Conservation (phyloP, 495 filamentous ascomycete species). For the Penicillium flavigenum region DNA sequence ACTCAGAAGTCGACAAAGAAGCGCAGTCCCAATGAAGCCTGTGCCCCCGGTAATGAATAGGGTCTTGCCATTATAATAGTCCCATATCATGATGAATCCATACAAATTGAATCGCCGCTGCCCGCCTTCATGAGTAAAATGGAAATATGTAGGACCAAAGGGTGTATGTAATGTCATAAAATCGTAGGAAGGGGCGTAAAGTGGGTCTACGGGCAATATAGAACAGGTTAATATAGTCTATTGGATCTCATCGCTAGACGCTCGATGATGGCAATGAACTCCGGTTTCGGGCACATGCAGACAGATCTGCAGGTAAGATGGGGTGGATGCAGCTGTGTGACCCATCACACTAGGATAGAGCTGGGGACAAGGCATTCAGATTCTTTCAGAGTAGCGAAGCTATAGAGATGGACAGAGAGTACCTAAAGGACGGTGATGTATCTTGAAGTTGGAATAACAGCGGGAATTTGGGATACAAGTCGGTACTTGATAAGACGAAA, state of each 20-base stretch:
- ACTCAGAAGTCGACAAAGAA: slow-evolving; percentile 27
- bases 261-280: not conserved
- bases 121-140: not conserved
- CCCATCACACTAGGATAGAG: not conserved
- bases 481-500: not conserved
- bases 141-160: slow-evolving; percentile 8
- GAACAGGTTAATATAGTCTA: not conserved
- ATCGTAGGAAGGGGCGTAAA: not conserved
- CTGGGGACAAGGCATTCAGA: slow-evolving; percentile 17
- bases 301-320: slow-evolving; percentile 19
- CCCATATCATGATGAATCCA: slow-evolving; percentile 26
- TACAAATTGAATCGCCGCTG: not conserved
- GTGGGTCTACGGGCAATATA: slow-evolving; percentile 17
- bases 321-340: slow-evolving; percentile 24
- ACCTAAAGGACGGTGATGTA: not conserved
- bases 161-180: not conserved
- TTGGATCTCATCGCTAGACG: not conserved
- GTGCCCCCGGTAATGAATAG: slow-evolving; percentile 29
- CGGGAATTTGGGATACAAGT: not conserved
- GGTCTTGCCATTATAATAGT: slow-evolving; percentile 28
- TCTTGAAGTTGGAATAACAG: not conserved
- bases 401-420: not conserved
- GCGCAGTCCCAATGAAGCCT: slow-evolving; percentile 25
- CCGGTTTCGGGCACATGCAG: slow-evolving; percentile 14
- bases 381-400: not conserved